Evolutionary conservation across 2,329 filamentous ascomycete genomes (phyloP).

Genomic region (Aspergillus aculeatinus): DNA sequence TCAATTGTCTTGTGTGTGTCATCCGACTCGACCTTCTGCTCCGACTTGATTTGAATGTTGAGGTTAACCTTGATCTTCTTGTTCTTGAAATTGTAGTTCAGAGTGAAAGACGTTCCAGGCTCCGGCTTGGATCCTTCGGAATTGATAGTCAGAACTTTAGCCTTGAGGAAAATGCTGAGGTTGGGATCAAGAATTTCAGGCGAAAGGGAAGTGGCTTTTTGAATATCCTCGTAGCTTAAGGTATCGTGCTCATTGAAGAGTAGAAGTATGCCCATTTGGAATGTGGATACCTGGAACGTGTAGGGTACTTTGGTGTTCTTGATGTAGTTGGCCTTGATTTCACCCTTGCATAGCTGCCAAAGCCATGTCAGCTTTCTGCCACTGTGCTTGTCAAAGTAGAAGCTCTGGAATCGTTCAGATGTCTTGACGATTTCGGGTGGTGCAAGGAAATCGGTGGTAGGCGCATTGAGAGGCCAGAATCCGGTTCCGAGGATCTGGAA

Average conservation of each 20-base stretch:
- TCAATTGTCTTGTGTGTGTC: slow-evolving; percentile 99
- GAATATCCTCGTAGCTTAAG: slow-evolving; percentile 84
- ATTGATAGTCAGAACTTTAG: slow-evolving; percentile 76
- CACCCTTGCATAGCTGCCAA: slow-evolving; percentile 97
- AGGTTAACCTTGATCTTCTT: slow-evolving; percentile 98
- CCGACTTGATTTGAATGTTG: slow-evolving; percentile 90
- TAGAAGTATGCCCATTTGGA: slow-evolving; percentile 94
- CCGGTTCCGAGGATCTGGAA: slow-evolving; percentile 94
- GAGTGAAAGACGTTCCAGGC: slow-evolving; percentile 72
- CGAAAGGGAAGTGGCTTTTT: slow-evolving; percentile 74
- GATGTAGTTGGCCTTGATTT: slow-evolving; percentile 90
- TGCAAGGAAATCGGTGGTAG: slow-evolving; percentile 83
- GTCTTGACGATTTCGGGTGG: slow-evolving; percentile 82
- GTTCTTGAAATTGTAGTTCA: slow-evolving; percentile 96
- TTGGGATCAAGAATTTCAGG: slow-evolving; percentile 84
- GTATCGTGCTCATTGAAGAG: slow-evolving; percentile 91
- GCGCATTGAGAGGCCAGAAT: slow-evolving; percentile 91
- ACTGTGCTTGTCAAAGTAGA: slow-evolving; percentile 95
- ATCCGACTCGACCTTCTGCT: slow-evolving; percentile 92
- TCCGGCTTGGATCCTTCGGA: slow-evolving; percentile 74
- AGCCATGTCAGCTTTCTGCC: slow-evolving; percentile 96
- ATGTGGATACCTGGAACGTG: slow-evolving; percentile 95
- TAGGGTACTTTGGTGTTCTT: slow-evolving; percentile 87
- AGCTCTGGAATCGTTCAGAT: slow-evolving; percentile 83
- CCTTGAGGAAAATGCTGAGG: slow-evolving; percentile 83